These are phyloP conservation scores for Metschnikowia continentalis DNA, from an alignment of 805 yeast species.

Conservation along the genomic window DNA sequence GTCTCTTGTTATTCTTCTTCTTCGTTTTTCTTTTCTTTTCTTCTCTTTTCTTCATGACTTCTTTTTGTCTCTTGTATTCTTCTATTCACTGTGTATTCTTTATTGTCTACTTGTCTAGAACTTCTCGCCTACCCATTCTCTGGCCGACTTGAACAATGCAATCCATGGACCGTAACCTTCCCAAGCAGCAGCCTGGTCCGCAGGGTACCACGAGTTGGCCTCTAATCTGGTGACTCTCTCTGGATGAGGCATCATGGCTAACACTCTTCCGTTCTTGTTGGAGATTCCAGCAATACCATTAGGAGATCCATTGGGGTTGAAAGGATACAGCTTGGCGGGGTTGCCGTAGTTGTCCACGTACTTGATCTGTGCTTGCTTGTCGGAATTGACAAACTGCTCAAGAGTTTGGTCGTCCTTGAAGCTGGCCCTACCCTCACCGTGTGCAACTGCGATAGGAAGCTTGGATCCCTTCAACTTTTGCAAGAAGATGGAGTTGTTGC, in stretches of 20 bases:
- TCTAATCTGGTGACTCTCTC: slow-evolving; percentile 89
- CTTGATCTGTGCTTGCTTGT: slow-evolving; percentile 62
- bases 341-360: slow-evolving; percentile 91
- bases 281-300: slow-evolving; percentile 89
- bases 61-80: neutral
- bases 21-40: too few relatives aligned
- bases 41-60: too few relatives aligned
- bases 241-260: slow-evolving; percentile 99
- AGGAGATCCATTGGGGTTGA: slow-evolving; percentile 95
- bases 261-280: slow-evolving; percentile 87
- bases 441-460: slow-evolving; percentile 96
- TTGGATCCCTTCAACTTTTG: slow-evolving; percentile 90
- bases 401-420: slow-evolving; percentile 49
- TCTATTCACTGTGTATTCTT: neutral
- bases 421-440: slow-evolving; percentile 93
- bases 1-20: too few relatives aligned
- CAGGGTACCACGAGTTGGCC: slow-evolving; percentile 88
- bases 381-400: slow-evolving; percentile 39
- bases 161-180: slow-evolving; percentile 94
- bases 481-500: slow-evolving; percentile 64
- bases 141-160: slow-evolving; percentile 83
- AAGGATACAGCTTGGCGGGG: slow-evolving; percentile 79
- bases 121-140: slow-evolving; percentile 77
- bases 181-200: slow-evolving; percentile 56
- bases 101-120: slow-evolving; percentile 7